A percentile compares a stretch with the other conserved stretches of the same genome.
Conservation (phyloP, 306 rosid genomes). For the Amphicarpaea edgeworthii region DNA sequence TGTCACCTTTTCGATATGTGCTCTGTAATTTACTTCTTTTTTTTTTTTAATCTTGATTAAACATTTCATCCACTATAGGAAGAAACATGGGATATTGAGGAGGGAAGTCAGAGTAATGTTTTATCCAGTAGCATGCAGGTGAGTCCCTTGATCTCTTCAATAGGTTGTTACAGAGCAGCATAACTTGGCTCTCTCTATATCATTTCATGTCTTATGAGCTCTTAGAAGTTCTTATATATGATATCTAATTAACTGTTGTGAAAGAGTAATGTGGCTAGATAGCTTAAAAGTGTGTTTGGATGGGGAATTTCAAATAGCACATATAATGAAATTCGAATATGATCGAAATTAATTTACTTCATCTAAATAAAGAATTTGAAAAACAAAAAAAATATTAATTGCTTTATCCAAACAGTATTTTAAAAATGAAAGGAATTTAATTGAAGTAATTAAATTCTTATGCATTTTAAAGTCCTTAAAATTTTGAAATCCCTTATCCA, state of each 20-base stretch:
- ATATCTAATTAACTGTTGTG: conserved; percentile 17
- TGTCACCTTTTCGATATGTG: conserved; percentile 17
- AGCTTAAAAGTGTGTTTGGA: neutral
- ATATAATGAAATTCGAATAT: too few species aligned
- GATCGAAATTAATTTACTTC: too few species aligned
- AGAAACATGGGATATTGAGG: conserved; percentile 98
- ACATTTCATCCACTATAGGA: conserved; percentile 63
- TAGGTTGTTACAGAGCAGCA: neutral
- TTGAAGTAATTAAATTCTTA: too few species aligned
- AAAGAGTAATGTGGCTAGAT: conserved; percentile 20
- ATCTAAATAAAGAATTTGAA: too few species aligned
- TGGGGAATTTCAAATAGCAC: too few species aligned
- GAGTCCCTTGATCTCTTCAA: conserved; percentile 41
- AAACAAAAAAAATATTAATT: too few species aligned
- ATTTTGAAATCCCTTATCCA: too few species aligned
- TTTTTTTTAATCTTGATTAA: conserved; percentile 19
- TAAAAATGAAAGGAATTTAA: too few species aligned
- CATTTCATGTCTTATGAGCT: conserved; percentile 38
- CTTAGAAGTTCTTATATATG: conserved; percentile 19
- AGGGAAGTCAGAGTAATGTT: conserved; percentile 96
- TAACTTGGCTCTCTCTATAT: neutral
- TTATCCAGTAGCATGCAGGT: conserved; percentile 99
- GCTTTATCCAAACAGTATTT: too few species aligned
- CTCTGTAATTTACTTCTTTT: conserved; percentile 35
- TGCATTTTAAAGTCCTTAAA: too few species aligned